Evolutionary conservation across 2,329 filamentous ascomycete species (phyloP).

Genomic region (Lachnellula subtilissima): DNA sequence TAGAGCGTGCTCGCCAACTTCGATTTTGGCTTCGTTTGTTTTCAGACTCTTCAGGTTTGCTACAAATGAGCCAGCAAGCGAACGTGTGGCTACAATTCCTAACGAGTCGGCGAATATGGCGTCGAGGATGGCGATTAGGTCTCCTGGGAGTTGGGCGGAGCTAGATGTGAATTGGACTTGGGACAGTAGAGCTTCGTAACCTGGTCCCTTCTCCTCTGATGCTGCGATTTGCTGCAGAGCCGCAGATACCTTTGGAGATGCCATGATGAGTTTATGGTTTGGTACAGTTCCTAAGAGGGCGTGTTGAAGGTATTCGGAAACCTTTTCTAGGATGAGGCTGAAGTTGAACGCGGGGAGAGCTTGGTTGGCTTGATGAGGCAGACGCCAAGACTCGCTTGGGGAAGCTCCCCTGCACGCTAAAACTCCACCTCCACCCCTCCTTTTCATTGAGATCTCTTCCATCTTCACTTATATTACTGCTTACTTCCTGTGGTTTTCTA

Average conservation of each 20-base stretch:
- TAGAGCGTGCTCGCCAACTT: conserved; percentile 71
- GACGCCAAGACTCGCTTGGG: conserved; percentile 1
- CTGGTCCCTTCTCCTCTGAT: conserved; percentile 39
- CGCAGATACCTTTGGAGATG: conserved; percentile 37
- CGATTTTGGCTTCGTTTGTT: conserved; percentile 64
- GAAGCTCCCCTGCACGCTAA: neutral
- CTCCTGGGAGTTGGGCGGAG: conserved; percentile 17
- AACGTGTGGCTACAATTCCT: conserved; percentile 31
- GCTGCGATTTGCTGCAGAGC: conserved; percentile 40
- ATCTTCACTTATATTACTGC: too few species aligned
- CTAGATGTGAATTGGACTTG: conserved; percentile 31
- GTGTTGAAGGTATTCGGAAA: neutral
- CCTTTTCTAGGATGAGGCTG: conserved; percentile 16
- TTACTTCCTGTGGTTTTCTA: too few species aligned
- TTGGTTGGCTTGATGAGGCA: conserved; percentile 1
- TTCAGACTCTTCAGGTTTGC: conserved; percentile 55
- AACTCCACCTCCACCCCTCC: conserved; percentile 19
- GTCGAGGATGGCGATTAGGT: conserved; percentile 30
- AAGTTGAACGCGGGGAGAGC: conserved; percentile 15
- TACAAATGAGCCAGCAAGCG: conserved; percentile 49
- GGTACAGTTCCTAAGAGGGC: neutral
- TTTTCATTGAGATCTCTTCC: neutral
- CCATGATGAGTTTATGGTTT: conserved; percentile 19
- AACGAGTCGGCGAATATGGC: conserved; percentile 30
- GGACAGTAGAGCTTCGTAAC: conserved; percentile 44